phyloP scores from a whole-genome alignment of 75 land plant genomes.

The Pinus tabuliformis region DNA sequence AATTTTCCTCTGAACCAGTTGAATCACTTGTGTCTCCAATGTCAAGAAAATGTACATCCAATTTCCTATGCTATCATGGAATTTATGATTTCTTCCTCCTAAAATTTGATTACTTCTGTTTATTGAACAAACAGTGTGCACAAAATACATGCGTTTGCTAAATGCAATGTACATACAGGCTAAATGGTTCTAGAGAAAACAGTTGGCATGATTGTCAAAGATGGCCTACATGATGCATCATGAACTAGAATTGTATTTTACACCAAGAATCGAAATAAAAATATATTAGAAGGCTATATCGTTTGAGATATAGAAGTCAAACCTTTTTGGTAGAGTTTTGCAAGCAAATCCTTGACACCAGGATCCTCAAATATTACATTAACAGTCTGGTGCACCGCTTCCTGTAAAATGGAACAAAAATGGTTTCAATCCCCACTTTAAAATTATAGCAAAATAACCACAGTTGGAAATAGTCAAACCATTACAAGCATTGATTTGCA shows the following conservation, averaged over 20 bases:
- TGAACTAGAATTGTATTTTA: no score
- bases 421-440: neutral
- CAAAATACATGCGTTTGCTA: neutral
- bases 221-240: neutral
- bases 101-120: no score
- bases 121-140: no score
- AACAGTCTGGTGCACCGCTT: slow-evolving; percentile 83
- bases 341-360: slow-evolving; percentile 89
- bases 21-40: no score
- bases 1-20: no score
- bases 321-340: slow-evolving; percentile 94
- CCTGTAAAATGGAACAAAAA: slow-evolving; percentile 32
- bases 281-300: neutral
- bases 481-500: neutral
- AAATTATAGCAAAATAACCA: neutral
- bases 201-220: neutral
- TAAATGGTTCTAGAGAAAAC: neutral
- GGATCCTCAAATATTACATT: slow-evolving; percentile 97
- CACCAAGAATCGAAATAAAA: neutral
- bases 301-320: neutral
- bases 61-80: no score
- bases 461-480: neutral
- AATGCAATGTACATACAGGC: neutral
- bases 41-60: no score
- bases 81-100: no score